phyloP scores from a whole-genome alignment of 495 filamentous ascomycete species.

The Xylaria grammica region DNA sequence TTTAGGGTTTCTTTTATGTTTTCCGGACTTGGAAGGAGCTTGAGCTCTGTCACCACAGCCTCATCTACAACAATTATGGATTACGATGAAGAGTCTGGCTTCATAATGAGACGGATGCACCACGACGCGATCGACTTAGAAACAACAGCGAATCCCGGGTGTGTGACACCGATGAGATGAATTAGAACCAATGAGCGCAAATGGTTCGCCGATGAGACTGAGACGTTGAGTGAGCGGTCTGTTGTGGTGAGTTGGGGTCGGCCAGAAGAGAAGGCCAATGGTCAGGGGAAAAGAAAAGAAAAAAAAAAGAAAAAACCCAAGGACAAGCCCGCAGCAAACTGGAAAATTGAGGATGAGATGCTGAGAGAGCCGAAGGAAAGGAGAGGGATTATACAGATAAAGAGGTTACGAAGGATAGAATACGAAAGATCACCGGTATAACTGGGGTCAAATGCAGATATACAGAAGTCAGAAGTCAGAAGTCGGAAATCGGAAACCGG shows the following conservation, averaged over 20 bases:
- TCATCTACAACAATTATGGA: conserved; percentile 29
- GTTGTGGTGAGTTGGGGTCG: conserved; percentile 8
- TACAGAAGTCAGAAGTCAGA: not conserved
- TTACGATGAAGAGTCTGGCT: conserved; percentile 23
- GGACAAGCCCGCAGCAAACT: not conserved
- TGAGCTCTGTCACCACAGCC: conserved; percentile 19
- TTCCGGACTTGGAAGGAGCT: conserved; percentile 15
- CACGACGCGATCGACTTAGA: conserved; percentile 8
- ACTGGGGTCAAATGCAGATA: too few species aligned
- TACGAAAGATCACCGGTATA: too few species aligned
- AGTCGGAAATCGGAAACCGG: conserved; percentile 1
- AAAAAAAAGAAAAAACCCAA: too few species aligned
- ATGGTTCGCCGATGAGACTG: not conserved
- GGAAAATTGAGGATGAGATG: not conserved
- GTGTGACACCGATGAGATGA: not conserved
- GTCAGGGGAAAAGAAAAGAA: not conserved
- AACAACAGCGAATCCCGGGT: conserved; percentile 2
- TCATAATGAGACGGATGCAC: conserved; percentile 21
- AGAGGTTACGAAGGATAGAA: not conserved
- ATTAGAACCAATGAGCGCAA: not conserved
- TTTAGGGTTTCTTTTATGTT: conserved; percentile 1
- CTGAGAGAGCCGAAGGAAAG: not conserved
- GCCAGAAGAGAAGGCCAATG: not conserved
- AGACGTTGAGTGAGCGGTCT: conserved; percentile 6
- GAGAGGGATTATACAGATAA: conserved; percentile 4